A percentile compares a stretch with the other conserved stretches of the same genome.
Conservation (phyloP, 371 early-diverging fungal species). For the Mucor irregularis region DNA sequence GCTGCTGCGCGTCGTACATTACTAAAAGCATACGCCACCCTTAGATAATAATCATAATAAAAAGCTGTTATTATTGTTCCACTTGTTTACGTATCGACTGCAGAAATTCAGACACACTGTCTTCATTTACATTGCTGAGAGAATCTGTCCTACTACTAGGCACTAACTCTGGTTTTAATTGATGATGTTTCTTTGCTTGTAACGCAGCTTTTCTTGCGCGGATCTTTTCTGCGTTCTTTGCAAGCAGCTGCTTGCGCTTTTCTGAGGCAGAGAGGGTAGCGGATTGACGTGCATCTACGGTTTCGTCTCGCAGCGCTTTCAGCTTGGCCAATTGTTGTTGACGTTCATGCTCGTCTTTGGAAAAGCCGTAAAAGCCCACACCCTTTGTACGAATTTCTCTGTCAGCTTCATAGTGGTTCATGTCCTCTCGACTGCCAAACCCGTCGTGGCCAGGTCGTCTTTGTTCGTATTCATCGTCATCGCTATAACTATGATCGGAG, state of each 20-base stretch:
- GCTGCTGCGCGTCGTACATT: conserved; percentile 52
- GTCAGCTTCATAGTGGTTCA: conserved; percentile 57
- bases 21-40: conserved; percentile 62
- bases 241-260: conserved; percentile 51
- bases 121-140: conserved; percentile 24
- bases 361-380: conserved; percentile 75
- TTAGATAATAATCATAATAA: conserved; percentile 52
- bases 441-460: conserved; percentile 5
- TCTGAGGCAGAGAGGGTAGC: conserved; percentile 35
- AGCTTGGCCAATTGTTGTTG: conserved; percentile 64
- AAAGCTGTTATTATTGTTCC: conserved; percentile 10
- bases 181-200: conserved; percentile 30
- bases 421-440: conserved; percentile 26
- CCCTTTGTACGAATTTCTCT: conserved; percentile 72
- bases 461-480: conserved; percentile 1
- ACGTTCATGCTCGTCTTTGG: conserved; percentile 70
- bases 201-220: conserved; percentile 35
- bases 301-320: conserved; percentile 59
- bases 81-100: conserved; percentile 28
- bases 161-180: conserved; percentile 12
- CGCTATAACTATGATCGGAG: too few relatives aligned
- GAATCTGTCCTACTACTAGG: conserved; percentile 1
- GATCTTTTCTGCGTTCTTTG: conserved; percentile 49
- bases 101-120: conserved; percentile 32
- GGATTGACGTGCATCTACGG: conserved; percentile 43